A percentile compares a stretch with the other conserved stretches of the same genome.
Evolutionary conservation across 2,329 filamentous ascomycete genomes (phyloP).

Genomic region (Pseudogymnoascus sp.): DNA sequence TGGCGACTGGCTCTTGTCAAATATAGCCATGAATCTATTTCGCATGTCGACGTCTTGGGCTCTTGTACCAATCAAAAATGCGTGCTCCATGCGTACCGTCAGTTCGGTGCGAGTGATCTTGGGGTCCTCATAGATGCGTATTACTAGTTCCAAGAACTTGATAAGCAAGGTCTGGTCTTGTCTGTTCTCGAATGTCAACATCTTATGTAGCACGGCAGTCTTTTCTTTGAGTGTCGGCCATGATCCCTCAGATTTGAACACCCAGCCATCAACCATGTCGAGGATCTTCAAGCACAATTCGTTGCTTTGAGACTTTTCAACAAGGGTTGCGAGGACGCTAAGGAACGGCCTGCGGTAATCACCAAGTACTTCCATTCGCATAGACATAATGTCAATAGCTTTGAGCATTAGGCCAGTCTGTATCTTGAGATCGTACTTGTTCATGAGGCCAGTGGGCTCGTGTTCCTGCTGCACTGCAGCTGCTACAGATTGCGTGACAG

Average conservation of each 20-base stretch:
- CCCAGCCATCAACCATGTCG: slow-evolving; percentile 89
- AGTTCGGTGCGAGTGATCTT: slow-evolving; percentile 93
- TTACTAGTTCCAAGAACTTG: slow-evolving; percentile 91
- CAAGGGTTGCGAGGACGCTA: slow-evolving; percentile 86
- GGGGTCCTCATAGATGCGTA: slow-evolving; percentile 95
- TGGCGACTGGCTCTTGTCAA: slow-evolving; percentile 90
- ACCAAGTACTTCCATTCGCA: slow-evolving; percentile 85
- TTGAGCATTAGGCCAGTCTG: slow-evolving; percentile 90
- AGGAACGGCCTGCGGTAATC: slow-evolving; percentile 90
- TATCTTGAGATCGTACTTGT: slow-evolving; percentile 74
- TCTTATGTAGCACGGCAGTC: slow-evolving; percentile 97
- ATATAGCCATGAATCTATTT: slow-evolving; percentile 92
- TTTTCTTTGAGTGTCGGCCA: slow-evolving; percentile 98
- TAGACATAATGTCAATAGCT: slow-evolving; percentile 84
- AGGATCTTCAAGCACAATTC: slow-evolving; percentile 87
- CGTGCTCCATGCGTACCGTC: slow-evolving; percentile 94
- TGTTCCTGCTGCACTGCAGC: slow-evolving; percentile 38
- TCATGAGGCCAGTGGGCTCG: slow-evolving; percentile 51
- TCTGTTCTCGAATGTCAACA: slow-evolving; percentile 89
- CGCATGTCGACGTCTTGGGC: slow-evolving; percentile 95
- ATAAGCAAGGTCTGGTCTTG: slow-evolving; percentile 77
- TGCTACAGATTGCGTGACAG: slow-evolving; percentile 41
- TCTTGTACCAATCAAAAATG: slow-evolving; percentile 90
- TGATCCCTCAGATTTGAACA: slow-evolving; percentile 89
- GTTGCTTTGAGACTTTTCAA: slow-evolving; percentile 88